These are phyloP conservation scores for Vitis riparia DNA, from an alignment of 164 flowering plant genomes.

Conservation along the genomic window DNA sequence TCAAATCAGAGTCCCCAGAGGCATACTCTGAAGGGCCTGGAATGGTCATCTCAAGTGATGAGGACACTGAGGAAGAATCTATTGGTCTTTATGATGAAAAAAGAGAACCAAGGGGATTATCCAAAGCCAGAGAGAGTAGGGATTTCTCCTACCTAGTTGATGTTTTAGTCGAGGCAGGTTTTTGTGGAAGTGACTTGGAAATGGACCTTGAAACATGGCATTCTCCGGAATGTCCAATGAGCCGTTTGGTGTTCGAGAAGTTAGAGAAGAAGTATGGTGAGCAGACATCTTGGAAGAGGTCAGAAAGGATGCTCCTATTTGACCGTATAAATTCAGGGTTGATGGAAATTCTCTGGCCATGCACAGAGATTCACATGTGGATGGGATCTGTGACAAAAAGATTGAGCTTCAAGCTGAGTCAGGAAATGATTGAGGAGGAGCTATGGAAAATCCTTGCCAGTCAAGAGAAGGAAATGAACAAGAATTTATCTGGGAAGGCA, in stretches of 20 bases:
- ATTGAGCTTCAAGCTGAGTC: constrained; percentile 11
- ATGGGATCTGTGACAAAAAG: constrained; percentile 28
- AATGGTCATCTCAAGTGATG: constrained; percentile 56
- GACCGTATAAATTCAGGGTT: constrained; percentile 49
- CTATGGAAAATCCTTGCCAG: constrained; percentile 33
- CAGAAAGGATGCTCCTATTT: constrained; percentile 58
- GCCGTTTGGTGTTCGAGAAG: constrained; percentile 47
- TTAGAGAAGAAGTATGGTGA: constrained; percentile 70
- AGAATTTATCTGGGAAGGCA: constrained; percentile 21
- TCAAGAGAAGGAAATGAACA: constrained; percentile 31
- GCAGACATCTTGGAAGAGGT: constrained; percentile 47
- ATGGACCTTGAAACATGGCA: constrained; percentile 30
- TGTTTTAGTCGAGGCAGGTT: constrained; percentile 49
- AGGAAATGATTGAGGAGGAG: constrained; percentile 38
- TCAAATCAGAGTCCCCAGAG: constrained; percentile 48
- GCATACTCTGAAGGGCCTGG: constrained; percentile 42
- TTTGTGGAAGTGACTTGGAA: constrained; percentile 21
- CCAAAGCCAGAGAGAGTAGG: constrained; percentile 31
- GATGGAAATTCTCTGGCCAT: constrained; percentile 27
- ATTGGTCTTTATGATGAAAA: constrained; percentile 13
- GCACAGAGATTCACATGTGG: constrained; percentile 9
- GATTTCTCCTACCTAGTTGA: constrained; percentile 62
- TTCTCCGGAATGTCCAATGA: constrained; percentile 51
- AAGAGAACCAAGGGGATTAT: constrained; percentile 10
- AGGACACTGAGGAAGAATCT: constrained; percentile 33